Conservation (phyloP, 2,329 filamentous ascomycete species). For the Hypoxylon sp. region DNA sequence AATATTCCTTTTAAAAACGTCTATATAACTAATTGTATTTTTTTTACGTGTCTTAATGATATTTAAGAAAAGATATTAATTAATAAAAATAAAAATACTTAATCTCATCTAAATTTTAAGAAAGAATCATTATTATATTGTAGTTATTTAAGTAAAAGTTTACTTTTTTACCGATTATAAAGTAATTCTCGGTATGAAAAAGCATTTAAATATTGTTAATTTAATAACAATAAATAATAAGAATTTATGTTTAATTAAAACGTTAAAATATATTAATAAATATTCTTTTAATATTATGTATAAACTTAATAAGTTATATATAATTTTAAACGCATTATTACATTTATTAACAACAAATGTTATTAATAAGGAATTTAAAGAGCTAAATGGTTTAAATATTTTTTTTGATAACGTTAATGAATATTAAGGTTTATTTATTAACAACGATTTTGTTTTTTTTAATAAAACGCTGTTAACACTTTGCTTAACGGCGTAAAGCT, state of each 20-base stretch:
- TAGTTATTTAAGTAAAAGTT: not conserved
- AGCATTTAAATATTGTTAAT: not conserved
- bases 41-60: not conserved
- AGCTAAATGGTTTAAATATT: no score
- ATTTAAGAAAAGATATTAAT: no score
- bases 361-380: no score
- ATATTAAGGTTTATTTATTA: not conserved
- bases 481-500: not conserved
- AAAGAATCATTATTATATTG: slow-evolving; percentile 11
- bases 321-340: no score
- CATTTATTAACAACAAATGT: no score
- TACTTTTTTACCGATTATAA: not conserved
- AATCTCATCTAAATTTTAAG: slow-evolving; percentile 17
- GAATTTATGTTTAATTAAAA: no score
- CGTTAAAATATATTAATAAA: no score
- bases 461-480: not conserved
- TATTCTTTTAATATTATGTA: no score
- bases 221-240: not conserved
- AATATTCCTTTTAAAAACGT: no score
- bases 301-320: no score
- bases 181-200: not conserved
- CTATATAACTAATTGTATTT: slow-evolving; percentile 1
- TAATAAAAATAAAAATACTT: no score
- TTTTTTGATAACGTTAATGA: not conserved
- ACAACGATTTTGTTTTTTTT: not conserved